Evolutionary conservation across 2,329 filamentous ascomycete species (phyloP).

Genomic region (Xylaria hypoxylon): DNA sequence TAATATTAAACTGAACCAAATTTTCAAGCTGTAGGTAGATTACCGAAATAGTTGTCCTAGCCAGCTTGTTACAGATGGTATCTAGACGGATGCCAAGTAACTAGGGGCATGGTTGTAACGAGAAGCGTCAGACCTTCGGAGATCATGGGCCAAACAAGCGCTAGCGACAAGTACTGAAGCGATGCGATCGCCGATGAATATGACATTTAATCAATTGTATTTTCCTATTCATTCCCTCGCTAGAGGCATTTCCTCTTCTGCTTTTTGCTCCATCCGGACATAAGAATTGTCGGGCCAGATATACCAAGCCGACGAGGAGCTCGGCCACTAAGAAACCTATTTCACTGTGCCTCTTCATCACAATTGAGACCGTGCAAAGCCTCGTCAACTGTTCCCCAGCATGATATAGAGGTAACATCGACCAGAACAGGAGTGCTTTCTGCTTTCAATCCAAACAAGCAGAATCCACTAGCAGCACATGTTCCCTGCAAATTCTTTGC

Average conservation of each 20-base stretch:
- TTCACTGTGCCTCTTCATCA: background rate
- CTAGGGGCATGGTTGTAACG: conserved; percentile 13
- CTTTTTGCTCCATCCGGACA: background rate
- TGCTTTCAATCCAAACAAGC: conserved; percentile 29
- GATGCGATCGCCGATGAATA: background rate
- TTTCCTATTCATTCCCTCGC: background rate
- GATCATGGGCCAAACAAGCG: background rate
- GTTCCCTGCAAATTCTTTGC: conserved; percentile 32
- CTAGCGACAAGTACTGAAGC: too few species aligned
- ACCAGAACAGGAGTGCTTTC: conserved; percentile 39
- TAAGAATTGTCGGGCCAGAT: background rate
- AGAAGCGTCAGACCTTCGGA: background rate
- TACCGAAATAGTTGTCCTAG: background rate
- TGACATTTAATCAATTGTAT: too few species aligned
- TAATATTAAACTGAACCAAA: background rate
- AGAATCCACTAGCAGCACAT: conserved; percentile 43
- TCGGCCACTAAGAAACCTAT: background rate
- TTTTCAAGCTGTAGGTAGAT: background rate
- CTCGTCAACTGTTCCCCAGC: conserved; percentile 26
- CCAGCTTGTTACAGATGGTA: background rate
- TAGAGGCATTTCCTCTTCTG: background rate
- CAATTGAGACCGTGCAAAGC: conserved; percentile 29
- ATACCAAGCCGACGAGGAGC: background rate
- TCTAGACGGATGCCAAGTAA: conserved; percentile 6
- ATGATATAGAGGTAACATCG: conserved; percentile 15